A percentile compares a stretch with the other conserved stretches of the same genome.
These are phyloP conservation scores for Aureobasidium sp. DNA, from an alignment of 2,329 filamentous ascomycete genomes.

Conservation along the genomic window DNA sequence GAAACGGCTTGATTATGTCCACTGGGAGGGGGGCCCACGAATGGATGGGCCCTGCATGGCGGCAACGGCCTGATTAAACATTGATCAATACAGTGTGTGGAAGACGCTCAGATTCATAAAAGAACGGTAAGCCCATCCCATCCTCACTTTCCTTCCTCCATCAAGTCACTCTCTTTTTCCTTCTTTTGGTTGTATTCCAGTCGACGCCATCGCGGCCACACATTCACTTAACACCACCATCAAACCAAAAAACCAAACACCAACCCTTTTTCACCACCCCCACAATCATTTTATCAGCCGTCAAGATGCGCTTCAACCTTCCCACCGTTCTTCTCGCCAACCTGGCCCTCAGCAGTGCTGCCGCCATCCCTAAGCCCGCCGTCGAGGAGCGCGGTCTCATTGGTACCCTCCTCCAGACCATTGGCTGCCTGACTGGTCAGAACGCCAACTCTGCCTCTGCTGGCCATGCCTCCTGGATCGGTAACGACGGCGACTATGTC, in stretches of 20 bases:
- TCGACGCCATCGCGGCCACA: slow-evolving; percentile 10
- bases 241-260: neutral
- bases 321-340: slow-evolving; percentile 10
- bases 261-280: neutral
- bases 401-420: slow-evolving; percentile 3
- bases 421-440: slow-evolving; percentile 11
- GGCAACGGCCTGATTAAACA: slow-evolving; percentile 10
- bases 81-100: neutral
- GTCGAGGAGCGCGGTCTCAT: slow-evolving; percentile 12
- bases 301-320: slow-evolving; percentile 10
- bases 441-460: slow-evolving; percentile 10
- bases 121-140: slow-evolving; percentile 5
- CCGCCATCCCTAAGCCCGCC: slow-evolving; percentile 6
- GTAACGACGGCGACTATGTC: slow-evolving; percentile 13
- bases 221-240: slow-evolving; percentile 6
- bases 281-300: neutral
- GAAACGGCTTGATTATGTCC: slow-evolving; percentile 12
- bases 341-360: slow-evolving; percentile 13
- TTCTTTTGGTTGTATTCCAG: slow-evolving; percentile 2
- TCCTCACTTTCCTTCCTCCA: neutral
- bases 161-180: slow-evolving; percentile 7
- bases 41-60: slow-evolving; percentile 7
- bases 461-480: slow-evolving; percentile 10
- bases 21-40: slow-evolving; percentile 3
- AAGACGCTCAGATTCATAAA: slow-evolving; percentile 6